Base-by-base conservation (phyloP, 179 eudicot genomes). In the Vitellaria paradoxa region DNA sequence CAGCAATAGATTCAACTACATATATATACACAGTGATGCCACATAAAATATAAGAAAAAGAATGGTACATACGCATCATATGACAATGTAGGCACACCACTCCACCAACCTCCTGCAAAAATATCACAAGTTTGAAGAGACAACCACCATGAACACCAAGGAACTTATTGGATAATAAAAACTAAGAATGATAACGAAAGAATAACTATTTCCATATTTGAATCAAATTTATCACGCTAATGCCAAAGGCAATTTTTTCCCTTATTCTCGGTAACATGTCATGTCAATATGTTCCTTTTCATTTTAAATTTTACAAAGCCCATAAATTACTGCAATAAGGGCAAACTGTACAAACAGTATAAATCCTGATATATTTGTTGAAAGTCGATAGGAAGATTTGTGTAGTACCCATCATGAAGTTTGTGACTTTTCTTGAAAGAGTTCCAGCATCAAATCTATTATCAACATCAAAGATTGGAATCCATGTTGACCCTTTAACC, bases 61-160 rank as follows among this genome's bases (percentile, higher is more conserved):
- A 63, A 47, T 9, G 47, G 63, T 13, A 10, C 24, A 55, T 87
- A 95, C 98, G 80, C 84, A 82, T 93, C 86, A 78, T 76, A 90
- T 10, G 99, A 86, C 76, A 95, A 81, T 74, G 94, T 85, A 79
- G 99, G 96, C 79, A 88, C 96, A 79, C 98, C 99, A 79, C 99
- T 95, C 99, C 99, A 95, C 99, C 99, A 95, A 78, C 99, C 97
- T 82, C 99, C 99, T 95, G 81, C 81, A 87, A 26, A 80, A 72
- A 82, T 52, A 81, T 37, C 73, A 18, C 50, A 60, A 64, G 13
- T 75, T 26, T 64, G 3, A 45, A 47, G 26, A 78, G 42, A 65
- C 6, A 47, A 75, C 17, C 21, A 8, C 73, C 61, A 71, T 6
- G 64, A 50, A 55, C 60, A 40, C 49, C 20, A 15, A 50, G 6